Conservation (phyloP, 345 rosid genomes). For the Aurinia saxatilis region DNA sequence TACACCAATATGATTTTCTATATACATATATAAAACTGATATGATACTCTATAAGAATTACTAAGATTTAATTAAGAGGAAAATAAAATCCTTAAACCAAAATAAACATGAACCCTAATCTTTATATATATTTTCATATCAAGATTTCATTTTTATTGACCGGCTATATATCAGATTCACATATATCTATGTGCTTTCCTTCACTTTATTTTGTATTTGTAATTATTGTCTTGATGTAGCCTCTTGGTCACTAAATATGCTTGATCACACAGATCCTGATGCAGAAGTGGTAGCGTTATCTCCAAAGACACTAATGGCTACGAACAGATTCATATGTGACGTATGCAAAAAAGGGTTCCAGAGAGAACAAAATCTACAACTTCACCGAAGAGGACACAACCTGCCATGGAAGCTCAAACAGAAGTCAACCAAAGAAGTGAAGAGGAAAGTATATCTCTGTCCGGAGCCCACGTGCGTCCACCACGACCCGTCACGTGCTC, state of each 20-base stretch:
- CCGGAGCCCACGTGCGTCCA: conserved; percentile 86
- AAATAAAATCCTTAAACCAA: not conserved
- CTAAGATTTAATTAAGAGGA: not conserved
- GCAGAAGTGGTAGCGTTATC: conserved; percentile 85
- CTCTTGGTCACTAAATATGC: not conserved
- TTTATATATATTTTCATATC: not conserved
- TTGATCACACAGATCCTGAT: conserved; percentile 58
- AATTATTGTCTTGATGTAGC: not conserved
- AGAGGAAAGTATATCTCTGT: conserved; percentile 74
- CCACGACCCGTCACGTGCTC: conserved; percentile 78
- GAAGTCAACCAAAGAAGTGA: conserved; percentile 73
- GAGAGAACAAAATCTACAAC: conserved; percentile 81
- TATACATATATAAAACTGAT: not conserved
- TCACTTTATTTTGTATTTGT: not conserved
- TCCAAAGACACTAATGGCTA: conserved; percentile 84
- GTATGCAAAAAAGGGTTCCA: conserved; percentile 88
- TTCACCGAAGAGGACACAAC: conserved; percentile 85
- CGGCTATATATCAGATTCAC: not conserved
- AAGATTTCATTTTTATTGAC: not conserved
- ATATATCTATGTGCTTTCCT: not conserved
- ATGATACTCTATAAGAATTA: not conserved
- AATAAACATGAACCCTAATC: conserved; percentile 23
- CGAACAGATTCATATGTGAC: conserved; percentile 83
- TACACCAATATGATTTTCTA: not conserved
- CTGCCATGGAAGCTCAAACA: conserved; percentile 84